phyloP scores from a whole-genome alignment of 768 basidiomycete species.

The Leccinum aurantiacum region DNA sequence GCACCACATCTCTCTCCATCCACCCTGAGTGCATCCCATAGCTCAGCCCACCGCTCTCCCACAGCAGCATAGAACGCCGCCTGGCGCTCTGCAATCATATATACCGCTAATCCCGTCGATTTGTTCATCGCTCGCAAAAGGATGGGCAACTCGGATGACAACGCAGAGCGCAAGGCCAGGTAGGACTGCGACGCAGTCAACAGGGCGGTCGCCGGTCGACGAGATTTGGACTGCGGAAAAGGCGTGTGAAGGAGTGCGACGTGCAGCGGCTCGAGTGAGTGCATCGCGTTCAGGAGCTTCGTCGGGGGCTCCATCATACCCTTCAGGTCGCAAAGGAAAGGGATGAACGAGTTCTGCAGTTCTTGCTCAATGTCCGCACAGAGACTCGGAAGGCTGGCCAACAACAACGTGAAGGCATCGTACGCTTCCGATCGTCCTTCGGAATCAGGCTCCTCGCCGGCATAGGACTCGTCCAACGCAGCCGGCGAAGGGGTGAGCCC shows the following conservation, averaged over 20 bases:
- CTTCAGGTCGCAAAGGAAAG: constrained; percentile 56
- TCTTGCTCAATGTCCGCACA: constrained; percentile 52
- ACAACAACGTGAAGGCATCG: constrained; percentile 64
- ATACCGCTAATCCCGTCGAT: constrained; percentile 56
- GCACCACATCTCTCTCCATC: constrained; percentile 70
- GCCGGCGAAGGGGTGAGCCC: constrained; percentile 49
- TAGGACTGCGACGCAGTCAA: constrained; percentile 76
- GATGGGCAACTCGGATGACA: constrained; percentile 67
- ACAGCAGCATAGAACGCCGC: constrained; percentile 59
- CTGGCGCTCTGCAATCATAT: constrained; percentile 57
- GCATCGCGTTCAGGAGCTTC: constrained; percentile 69
- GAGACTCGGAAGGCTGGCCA: constrained; percentile 55
- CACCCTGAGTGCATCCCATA: constrained; percentile 82
- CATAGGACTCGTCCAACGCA: constrained; percentile 9
- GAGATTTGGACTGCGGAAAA: constrained; percentile 51
- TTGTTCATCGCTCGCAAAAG: constrained; percentile 58
- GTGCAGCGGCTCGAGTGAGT: constrained; percentile 72
- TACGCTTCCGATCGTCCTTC: constrained; percentile 56
- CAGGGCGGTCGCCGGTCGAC: constrained; percentile 62
- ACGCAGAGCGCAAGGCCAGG: constrained; percentile 70
- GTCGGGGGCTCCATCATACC: constrained; percentile 60
- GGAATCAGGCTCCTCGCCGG: constrained; percentile 17
- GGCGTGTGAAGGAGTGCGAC: constrained; percentile 67
- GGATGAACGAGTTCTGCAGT: constrained; percentile 54
- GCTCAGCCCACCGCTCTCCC: constrained; percentile 65